These are phyloP conservation scores for Beauveria caledonica DNA, from an alignment of 2,329 filamentous ascomycete species.

Conservation along the genomic window DNA sequence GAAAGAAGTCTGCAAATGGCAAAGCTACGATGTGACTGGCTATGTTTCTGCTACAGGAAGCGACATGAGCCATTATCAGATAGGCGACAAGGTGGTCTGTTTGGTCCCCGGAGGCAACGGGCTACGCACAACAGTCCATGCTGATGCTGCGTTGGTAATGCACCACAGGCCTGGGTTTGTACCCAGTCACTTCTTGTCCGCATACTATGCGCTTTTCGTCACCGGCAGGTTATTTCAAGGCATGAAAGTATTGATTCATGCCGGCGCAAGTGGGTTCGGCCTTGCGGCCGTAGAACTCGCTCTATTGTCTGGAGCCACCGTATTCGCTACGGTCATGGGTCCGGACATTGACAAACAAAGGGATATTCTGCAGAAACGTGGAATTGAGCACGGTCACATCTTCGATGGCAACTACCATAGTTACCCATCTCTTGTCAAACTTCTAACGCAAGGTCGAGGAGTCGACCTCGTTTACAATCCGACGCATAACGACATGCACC, in stretches of 20 bases:
- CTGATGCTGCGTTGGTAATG: conserved; percentile 30
- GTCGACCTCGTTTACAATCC: conserved; percentile 40
- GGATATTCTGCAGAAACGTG: conserved; percentile 24
- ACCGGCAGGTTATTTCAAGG: conserved; percentile 21
- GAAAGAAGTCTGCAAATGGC: neutral
- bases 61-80: conserved; percentile 22
- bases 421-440: conserved; percentile 25
- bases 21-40: conserved; percentile 31
- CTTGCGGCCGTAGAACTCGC: conserved; percentile 36
- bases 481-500: conserved; percentile 27
- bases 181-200: conserved; percentile 32
- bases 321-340: conserved; percentile 35
- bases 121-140: conserved; percentile 25
- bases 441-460: conserved; percentile 24
- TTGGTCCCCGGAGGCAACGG: conserved; percentile 25
- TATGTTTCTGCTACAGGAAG: conserved; percentile 27
- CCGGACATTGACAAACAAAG: conserved; percentile 26
- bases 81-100: conserved; percentile 35
- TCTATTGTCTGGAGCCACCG: conserved; percentile 25
- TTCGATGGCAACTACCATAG: conserved; percentile 27
- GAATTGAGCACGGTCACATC: conserved; percentile 29
- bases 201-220: conserved; percentile 32
- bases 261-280: conserved; percentile 35
- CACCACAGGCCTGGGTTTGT: conserved; percentile 20
- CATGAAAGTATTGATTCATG: conserved; percentile 34